Evolutionary conservation across 768 basidiomycete species (phyloP).

Genomic region (Boletus bicolor): DNA sequence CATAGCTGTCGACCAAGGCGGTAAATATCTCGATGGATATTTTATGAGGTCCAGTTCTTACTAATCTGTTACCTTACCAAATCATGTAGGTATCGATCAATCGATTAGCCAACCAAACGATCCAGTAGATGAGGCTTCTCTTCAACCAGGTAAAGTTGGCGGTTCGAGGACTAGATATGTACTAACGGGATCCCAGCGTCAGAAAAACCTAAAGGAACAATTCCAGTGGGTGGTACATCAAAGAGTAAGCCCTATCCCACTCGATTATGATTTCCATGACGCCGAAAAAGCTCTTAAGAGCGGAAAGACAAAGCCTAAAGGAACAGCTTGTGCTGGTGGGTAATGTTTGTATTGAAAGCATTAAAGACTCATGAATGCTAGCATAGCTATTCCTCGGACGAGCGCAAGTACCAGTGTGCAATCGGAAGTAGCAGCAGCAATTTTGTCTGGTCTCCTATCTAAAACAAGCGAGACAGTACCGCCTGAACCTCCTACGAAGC

Average conservation of each 20-base stretch:
- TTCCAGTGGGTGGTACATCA: background rate
- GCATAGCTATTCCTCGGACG: constrained; percentile 21
- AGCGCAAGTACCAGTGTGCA: constrained; percentile 15
- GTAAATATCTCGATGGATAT: constrained; percentile 1
- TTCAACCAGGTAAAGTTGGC: constrained; percentile 11
- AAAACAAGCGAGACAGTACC: constrained; percentile 2
- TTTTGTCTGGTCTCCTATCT: constrained; percentile 7
- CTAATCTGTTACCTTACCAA: background rate
- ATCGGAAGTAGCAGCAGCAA: constrained; percentile 20
- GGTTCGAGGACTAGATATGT: background rate
- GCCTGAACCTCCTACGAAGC: constrained; percentile 7
- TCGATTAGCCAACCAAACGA: background rate
- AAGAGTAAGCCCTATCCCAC: constrained; percentile 8
- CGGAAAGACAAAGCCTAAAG: background rate
- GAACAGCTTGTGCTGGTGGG: constrained; percentile 17
- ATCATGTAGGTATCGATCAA: constrained; percentile 3
- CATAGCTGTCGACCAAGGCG: constrained; percentile 2
- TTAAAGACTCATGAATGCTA: constrained; percentile 20
- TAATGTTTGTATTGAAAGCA: background rate
- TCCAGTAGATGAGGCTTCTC: background rate
- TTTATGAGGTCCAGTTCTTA: background rate
- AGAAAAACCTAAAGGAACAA: background rate
- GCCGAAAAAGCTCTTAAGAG: constrained; percentile 4
- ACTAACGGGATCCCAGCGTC: constrained; percentile 3
- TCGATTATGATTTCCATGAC: constrained; percentile 2